Evolutionary conservation across 129 eudicot species (phyloP), one percentile per base, ranked within the genome.

Genomic region (Kitagawia praeruptora): DNA sequence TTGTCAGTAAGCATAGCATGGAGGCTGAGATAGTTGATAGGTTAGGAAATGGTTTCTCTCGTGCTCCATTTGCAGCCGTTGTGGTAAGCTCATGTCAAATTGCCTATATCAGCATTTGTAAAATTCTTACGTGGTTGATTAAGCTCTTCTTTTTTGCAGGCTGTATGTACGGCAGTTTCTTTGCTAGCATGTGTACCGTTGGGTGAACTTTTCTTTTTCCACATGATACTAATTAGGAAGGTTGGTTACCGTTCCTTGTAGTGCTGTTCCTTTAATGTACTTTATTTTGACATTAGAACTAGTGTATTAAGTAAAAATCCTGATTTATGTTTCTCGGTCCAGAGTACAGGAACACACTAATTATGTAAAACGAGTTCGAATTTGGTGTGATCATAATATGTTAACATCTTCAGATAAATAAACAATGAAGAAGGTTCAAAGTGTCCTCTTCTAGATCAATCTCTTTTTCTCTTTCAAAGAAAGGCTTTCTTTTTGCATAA

Each of bases 121-220:
- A 70, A 23, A 8, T 40, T 70, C 41, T 39, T 42, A 15, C 14
- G 41, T 40, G 63, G 31, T 27, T 61, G 42, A 73, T 74, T 44
- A 42, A 19, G 7, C 66, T 73, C 21, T 27, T 74, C 4, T 70
- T 71, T 31, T 64, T 13, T 84, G 81, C 97, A 91, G 97, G 93
- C 91, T 46, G 82, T 92, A 71, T 96, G 97, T 82, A 87, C 97
- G 1, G 90, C 87, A 67, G 97, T 95, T 82, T 95, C 99, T 13
- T 49, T 95, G 80, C 85, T 92, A 61, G 99, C 99, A 70, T 92
- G 96, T 77, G 86, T 95, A 58, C 99, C 99, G 25, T 87, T 95
- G 84, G 91, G 94, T 38, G 99, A 95, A 82, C 99, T 95, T 76
- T 85, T 95, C 88, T 95, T 95, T 82, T 95, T 95, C 84, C 97